Evolutionary conservation across 2,329 filamentous ascomycete genomes (phyloP).

Genomic region (Penicillium verrucosum): DNA sequence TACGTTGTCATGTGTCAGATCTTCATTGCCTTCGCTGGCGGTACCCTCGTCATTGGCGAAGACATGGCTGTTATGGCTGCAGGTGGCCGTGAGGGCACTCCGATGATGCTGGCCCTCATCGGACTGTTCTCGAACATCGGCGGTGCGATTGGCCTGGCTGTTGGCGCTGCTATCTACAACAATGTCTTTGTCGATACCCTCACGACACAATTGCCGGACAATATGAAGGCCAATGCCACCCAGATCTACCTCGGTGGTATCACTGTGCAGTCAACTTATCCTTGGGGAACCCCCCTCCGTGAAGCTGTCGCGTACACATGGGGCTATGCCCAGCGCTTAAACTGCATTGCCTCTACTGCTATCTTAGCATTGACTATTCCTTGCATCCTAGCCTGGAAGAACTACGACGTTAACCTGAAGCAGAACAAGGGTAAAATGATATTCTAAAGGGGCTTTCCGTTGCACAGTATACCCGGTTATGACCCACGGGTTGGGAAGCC

Average conservation of each 20-base stretch:
- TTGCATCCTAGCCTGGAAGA: conserved; percentile 38
- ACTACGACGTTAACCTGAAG: conserved; percentile 39
- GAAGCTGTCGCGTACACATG: conserved; percentile 39
- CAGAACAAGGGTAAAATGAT: conserved; percentile 37
- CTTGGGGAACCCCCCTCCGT: conserved; percentile 28
- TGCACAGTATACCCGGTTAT: neutral
- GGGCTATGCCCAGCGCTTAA: conserved; percentile 38
- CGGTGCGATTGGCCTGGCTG: conserved; percentile 34
- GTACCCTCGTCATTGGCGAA: conserved; percentile 53
- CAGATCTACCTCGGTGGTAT: conserved; percentile 30
- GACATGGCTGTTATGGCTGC: conserved; percentile 59
- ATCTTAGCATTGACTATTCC: conserved; percentile 35
- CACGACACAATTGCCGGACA: conserved; percentile 43
- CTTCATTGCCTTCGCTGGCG: conserved; percentile 54
- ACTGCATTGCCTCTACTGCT: conserved; percentile 35
- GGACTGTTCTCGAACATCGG: conserved; percentile 37
- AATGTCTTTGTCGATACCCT: conserved; percentile 53
- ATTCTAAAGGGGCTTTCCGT: neutral
- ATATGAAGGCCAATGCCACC: conserved; percentile 19
- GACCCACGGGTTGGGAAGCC: neutral
- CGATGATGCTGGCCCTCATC: conserved; percentile 42
- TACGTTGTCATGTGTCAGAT: conserved; percentile 57
- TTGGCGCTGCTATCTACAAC: conserved; percentile 53
- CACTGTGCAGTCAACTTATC: conserved; percentile 28
- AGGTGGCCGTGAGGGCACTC: conserved; percentile 54